A percentile compares a stretch with the other conserved stretches of the same genome.
phyloP scores from a whole-genome alignment of 805 yeast species.

The Lachancea sp. region DNA sequence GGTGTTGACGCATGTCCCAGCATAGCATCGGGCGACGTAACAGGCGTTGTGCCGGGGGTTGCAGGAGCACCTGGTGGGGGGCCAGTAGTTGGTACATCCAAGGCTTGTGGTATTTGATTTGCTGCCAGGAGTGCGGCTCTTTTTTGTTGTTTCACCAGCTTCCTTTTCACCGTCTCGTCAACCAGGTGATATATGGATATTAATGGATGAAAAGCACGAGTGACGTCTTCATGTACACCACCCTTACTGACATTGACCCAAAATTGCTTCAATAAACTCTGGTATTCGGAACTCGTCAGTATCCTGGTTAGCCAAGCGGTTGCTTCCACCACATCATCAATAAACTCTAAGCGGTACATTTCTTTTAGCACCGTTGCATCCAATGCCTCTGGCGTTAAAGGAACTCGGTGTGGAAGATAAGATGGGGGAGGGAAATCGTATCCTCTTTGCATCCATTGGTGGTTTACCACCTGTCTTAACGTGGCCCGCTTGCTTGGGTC shows the following conservation, averaged over 20 bases:
- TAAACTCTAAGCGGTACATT: constrained; percentile 75
- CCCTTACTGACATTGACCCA: constrained; percentile 19
- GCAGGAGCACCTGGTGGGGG: not conserved
- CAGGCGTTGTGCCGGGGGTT: constrained; percentile 3
- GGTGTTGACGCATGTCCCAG: constrained; percentile 4
- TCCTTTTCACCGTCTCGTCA: constrained; percentile 72
- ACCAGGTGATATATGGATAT: constrained; percentile 82
- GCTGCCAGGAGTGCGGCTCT: constrained; percentile 20
- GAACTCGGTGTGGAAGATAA: constrained; percentile 71
- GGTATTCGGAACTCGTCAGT: constrained; percentile 58
- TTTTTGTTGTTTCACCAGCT: constrained; percentile 44
- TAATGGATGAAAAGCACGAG: constrained; percentile 81
- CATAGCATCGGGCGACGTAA: constrained; percentile 3
- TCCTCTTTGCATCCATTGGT: constrained; percentile 94
- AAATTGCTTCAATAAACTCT: constrained; percentile 23
- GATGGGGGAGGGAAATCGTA: constrained; percentile 66
- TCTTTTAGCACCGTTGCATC: constrained; percentile 59
- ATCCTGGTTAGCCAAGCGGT: constrained; percentile 49
- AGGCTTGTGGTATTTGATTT: constrained; percentile 7
- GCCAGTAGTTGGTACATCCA: constrained; percentile 6
- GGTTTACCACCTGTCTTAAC: constrained; percentile 69
- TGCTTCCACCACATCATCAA: constrained; percentile 52
- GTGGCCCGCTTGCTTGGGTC: constrained; percentile 78
- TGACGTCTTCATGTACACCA: constrained; percentile 53
- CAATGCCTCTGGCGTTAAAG: constrained; percentile 40